A percentile compares a stretch with the other conserved stretches of the same genome.
Evolutionary conservation across 257 asterid genomes (phyloP).

Genomic region (Scutellaria baicalensis): DNA sequence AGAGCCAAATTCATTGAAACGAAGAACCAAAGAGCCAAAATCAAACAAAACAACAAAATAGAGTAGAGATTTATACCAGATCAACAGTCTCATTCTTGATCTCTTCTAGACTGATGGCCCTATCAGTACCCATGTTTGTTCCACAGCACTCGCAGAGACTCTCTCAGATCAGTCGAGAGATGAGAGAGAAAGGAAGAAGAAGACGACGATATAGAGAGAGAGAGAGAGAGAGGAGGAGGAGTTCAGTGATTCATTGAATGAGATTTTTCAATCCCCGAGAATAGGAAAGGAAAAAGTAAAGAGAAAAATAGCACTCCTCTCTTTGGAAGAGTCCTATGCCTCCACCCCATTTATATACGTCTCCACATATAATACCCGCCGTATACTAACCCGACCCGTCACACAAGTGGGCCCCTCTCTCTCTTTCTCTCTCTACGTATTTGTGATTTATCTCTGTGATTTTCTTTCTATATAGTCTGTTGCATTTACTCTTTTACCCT

Average conservation of each 20-base stretch:
- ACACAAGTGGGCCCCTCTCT: neutral
- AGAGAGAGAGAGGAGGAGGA: neutral
- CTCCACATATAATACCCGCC: slow-evolving; percentile 16
- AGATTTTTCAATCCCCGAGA: slow-evolving; percentile 21
- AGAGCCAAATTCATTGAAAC: neutral
- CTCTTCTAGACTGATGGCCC: slow-evolving; percentile 55
- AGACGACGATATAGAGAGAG: too few species aligned
- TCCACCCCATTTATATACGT: slow-evolving; percentile 23
- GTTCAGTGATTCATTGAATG: slow-evolving; percentile 22
- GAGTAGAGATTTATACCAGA: slow-evolving; percentile 30
- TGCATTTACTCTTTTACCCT: neutral
- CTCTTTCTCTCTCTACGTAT: neutral
- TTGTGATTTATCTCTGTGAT: neutral
- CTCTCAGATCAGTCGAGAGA: slow-evolving; percentile 9
- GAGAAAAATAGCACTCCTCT: slow-evolving; percentile 9
- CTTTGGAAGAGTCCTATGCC: neutral
- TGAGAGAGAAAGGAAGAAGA: neutral
- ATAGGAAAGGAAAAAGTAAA: slow-evolving; percentile 7
- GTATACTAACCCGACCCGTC: slow-evolving; percentile 13
- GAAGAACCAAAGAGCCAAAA: neutral
- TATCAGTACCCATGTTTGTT: slow-evolving; percentile 29
- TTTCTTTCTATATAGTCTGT: neutral
- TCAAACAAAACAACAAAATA: neutral
- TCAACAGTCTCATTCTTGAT: slow-evolving; percentile 84
- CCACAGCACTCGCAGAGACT: neutral